Conservation (phyloP, 441 rosid genomes). For the Corymbia calophylla region DNA sequence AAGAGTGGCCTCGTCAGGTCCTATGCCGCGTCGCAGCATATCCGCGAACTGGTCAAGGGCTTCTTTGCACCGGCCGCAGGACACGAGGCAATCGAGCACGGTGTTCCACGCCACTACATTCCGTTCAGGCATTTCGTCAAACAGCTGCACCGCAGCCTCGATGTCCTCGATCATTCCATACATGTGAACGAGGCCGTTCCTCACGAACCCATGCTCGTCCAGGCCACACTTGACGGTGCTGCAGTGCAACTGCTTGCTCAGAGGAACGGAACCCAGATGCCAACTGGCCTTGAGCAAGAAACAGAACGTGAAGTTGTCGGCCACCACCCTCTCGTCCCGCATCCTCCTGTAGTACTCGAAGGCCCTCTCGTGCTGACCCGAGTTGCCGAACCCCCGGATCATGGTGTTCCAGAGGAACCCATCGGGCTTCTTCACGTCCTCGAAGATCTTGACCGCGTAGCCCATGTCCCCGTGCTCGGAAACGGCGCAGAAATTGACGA, state of each 20-base stretch:
- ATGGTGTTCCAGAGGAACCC: conserved; percentile 28
- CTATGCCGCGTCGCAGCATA: conserved; percentile 1
- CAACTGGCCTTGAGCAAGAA: conserved; percentile 22
- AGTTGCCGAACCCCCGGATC: conserved; percentile 17
- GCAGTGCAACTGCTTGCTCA: conserved; percentile 20
- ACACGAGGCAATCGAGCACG: conserved; percentile 8
- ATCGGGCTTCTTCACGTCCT: conserved; percentile 3
- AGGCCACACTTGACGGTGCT: conserved; percentile 17
- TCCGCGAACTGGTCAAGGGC: conserved; percentile 10
- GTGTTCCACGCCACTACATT: conserved; percentile 19
- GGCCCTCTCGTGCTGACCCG: conserved; percentile 8
- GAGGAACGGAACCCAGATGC: not conserved
- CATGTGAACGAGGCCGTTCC: conserved; percentile 18
- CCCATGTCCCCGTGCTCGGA: conserved; percentile 29
- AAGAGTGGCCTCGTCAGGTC: conserved; percentile 21
- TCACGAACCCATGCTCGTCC: conserved; percentile 10
- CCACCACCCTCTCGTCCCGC: conserved; percentile 2
- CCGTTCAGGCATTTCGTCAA: conserved; percentile 15
- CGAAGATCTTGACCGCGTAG: conserved; percentile 9
- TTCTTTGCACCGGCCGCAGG: not conserved
- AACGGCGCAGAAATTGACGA: conserved; percentile 26
- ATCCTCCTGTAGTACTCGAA: conserved; percentile 10
- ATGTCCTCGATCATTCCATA: conserved; percentile 14
- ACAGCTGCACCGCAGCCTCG: not conserved
- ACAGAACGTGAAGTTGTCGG: conserved; percentile 20